Base-by-base conservation (phyloP, 164 flowering plant species). In the Magnolia changhungtana region DNA sequence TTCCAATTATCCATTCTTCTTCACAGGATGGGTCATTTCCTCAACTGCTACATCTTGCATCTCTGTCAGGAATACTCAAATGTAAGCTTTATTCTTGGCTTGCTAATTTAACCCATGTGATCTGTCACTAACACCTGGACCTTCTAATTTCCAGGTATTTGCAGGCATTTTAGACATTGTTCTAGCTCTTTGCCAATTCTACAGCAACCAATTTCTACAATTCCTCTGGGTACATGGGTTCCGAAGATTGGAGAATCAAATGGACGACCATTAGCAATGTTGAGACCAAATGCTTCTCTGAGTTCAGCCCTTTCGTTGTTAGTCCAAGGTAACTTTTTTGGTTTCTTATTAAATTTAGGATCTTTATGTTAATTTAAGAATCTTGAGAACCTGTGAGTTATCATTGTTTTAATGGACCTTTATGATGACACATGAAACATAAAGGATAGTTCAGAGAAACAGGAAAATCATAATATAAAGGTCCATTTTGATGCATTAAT, bases 191-290 rank as follows among this genome's bases (percentile, higher is more conserved):
- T 88, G 81, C 89, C 88, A 5, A 80, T 85, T 59, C 85, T 89
- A 72, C 87, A 88, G 66, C 85, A 81, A 74, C 90, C 92, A 20
- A 84, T 88, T 67, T 83, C 81, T 77, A 74, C 84, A 71, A 74
- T 85, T 85, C 94, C 93, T 72, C 79, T 95, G 77, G 98, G 98
- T 67, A 90, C 98, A n/a, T 95, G 98, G 98, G 91, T 90, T 75
- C 98, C 98, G 19, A 86, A 81, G 81, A 87, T 91, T 81, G 96
- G 96, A 45, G 95, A 89, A 70, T 74, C 92, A 71, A 87, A 81
- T 82, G 78, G 83, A 61, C 87, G 83, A 63, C 94, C 93, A 31
- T 79, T 95, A 31, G 97, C 95, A 67, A 90, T 87, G 88, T 81
- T 95, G 86, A 88, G 91, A 83, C 91, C 89, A 29, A 89, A 78